Evolutionary conservation across 768 basidiomycete genomes (phyloP).

Genomic region (Suillus luteus): DNA sequence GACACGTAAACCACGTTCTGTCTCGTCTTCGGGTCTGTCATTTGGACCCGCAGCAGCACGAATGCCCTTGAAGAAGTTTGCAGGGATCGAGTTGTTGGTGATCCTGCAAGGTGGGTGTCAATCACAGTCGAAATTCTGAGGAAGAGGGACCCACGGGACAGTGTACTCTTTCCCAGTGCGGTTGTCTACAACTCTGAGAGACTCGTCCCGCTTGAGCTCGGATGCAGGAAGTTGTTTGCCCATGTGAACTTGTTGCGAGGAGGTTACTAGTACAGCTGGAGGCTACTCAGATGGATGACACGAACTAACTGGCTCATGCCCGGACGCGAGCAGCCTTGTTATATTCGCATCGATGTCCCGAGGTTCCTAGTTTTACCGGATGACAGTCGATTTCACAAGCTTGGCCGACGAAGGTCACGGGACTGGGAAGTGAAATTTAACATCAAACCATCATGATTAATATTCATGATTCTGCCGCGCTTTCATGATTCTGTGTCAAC

Average conservation of each 20-base stretch:
- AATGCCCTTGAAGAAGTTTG: constrained; percentile 80
- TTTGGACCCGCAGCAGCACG: constrained; percentile 55
- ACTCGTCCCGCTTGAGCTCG: constrained; percentile 24
- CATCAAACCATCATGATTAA: too few species aligned
- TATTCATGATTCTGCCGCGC: too few species aligned
- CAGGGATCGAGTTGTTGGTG: constrained; percentile 74
- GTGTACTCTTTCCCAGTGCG: constrained; percentile 79
- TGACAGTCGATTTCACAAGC: constrained; percentile 2
- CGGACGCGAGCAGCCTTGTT: constrained; percentile 2
- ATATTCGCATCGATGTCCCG: constrained; percentile 4
- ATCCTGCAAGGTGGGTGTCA: constrained; percentile 50
- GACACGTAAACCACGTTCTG: constrained; percentile 77
- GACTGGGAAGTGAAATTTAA: constrained; percentile 1
- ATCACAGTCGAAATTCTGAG: neutral
- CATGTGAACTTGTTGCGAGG: constrained; percentile 18
- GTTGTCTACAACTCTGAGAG: constrained; percentile 76
- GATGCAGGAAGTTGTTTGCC: constrained; percentile 27
- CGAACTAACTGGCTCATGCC: neutral
- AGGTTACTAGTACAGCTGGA: neutral
- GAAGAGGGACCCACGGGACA: constrained; percentile 60
- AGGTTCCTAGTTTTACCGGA: constrained; percentile 1
- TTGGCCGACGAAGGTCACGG: constrained; percentile 3
- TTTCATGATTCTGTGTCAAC: too few species aligned
- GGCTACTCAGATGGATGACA: neutral
- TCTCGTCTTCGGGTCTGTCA: constrained; percentile 81